Percentiles rank a stretch among this genome's conserved stretches.
Evolutionary conservation across 805 yeast genomes (phyloP).

Genomic region (Komagataella mondaviorum): DNA sequence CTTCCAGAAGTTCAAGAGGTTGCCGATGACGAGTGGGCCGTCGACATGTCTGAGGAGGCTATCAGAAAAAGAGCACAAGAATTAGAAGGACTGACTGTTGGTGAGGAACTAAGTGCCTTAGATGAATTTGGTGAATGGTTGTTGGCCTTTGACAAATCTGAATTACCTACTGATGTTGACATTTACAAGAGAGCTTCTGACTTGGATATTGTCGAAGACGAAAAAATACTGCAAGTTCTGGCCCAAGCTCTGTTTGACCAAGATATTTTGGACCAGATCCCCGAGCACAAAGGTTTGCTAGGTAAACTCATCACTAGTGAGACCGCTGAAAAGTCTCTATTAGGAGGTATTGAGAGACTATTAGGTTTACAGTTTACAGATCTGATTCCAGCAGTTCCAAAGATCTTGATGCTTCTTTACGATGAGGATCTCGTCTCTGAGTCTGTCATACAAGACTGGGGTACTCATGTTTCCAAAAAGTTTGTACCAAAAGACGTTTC

Average conservation of each 20-base stretch:
- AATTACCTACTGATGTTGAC: conserved; percentile 75
- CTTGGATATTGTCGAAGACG: conserved; percentile 54
- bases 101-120: conserved; percentile 33
- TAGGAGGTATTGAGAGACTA: conserved; percentile 94
- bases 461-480: conserved; percentile 83
- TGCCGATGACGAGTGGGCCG: conserved; percentile 93
- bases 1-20: conserved; percentile 72
- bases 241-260: conserved; percentile 84
- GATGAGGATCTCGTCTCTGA: conserved; percentile 77
- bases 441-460: conserved; percentile 73
- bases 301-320: conserved; percentile 56
- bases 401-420: conserved; percentile 69
- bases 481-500: conserved; percentile 85
- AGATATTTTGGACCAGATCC: conserved; percentile 58
- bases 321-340: conserved; percentile 73
- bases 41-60: conserved; percentile 94
- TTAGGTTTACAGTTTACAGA: conserved; percentile 68
- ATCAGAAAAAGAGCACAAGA: conserved; percentile 84
- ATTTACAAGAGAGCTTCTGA: conserved; percentile 83
- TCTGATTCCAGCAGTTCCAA: conserved; percentile 62
- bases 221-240: conserved; percentile 77
- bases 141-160: conserved; percentile 36
- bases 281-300: conserved; percentile 71
- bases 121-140: conserved; percentile 89
- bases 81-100: conserved; percentile 48